Base-by-base conservation (phyloP, 2,329 filamentous ascomycete species). In the Macrophomina pseudophaseolina region DNA sequence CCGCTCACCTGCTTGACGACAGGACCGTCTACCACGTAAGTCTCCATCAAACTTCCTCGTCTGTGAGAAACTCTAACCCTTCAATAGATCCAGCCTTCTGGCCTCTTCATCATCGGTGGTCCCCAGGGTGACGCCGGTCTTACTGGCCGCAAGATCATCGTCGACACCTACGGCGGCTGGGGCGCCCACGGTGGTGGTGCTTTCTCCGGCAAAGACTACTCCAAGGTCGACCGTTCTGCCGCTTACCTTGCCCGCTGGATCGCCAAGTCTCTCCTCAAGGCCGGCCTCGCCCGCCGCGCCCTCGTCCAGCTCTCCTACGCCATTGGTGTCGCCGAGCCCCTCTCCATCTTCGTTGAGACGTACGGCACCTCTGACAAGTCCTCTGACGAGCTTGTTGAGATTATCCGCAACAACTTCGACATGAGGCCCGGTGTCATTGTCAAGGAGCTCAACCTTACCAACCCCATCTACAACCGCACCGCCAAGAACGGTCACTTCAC, bases 171-270 rank as follows among this genome's bases (percentile, higher is more conserved):
- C 86, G 95, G 95, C 86, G 95, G 95, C 78, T 98, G 95, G 95
- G 95, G 95, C 85, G 95, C 95, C 75, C 95, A 99, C 88, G 95
- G 95, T 87, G 95, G 95, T 87, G 95, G 95, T 91, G 95, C 95
- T 82, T 99, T 99, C 91, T 98, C 95, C 77, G 95, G 95, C 78
- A 99, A 99, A 91, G 95, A 99, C 83, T 99, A 97, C 90, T 97
- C 93, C 88, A 99, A 99, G 89, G 95, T 99, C 83, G 95, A 99
- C 81, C 92, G 95, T 76, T 98, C 95, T 64, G 95, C 95, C 73
- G 95, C 95, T 78, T 99, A 99, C 86, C 90, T 98, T 74, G 94
- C 88, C 74, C 93, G 95, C 81, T 99, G 95, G 95, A 94, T 99
- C 81, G 95, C 95, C 85, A 99, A 99, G 89, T 99, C 95, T 49